These are phyloP conservation scores for Colletotrichum ledebouriae DNA, from an alignment of 2,329 filamentous ascomycete species.

Conservation along the genomic window DNA sequence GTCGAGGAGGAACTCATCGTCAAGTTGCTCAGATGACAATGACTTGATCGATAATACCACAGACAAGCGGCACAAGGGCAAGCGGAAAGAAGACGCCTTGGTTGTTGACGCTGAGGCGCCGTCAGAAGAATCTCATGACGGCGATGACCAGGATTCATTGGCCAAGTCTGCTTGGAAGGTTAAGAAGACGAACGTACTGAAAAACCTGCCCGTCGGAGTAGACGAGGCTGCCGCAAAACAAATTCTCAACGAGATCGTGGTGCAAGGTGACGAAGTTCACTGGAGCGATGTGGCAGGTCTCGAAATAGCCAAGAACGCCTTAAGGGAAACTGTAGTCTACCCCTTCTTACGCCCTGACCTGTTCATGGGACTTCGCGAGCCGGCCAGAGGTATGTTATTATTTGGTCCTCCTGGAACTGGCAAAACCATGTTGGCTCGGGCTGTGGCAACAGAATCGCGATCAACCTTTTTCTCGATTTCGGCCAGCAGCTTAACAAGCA, in stretches of 20 bases:
- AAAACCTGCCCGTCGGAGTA: constrained; percentile 83
- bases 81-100: constrained; percentile 51
- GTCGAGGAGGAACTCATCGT: constrained; percentile 11
- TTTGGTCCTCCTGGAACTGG: constrained; percentile 98
- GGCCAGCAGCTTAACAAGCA: constrained; percentile 92
- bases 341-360: constrained; percentile 95
- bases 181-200: constrained; percentile 75
- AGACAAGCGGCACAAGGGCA: constrained; percentile 43
- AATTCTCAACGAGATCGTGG: constrained; percentile 95
- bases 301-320: constrained; percentile 88
- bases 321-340: constrained; percentile 97
- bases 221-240: constrained; percentile 88
- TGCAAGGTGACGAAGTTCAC: constrained; percentile 93
- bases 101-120: constrained; percentile 62
- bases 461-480: constrained; percentile 98
- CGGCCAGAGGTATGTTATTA: constrained; percentile 92
- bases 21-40: constrained; percentile 29
- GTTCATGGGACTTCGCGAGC: constrained; percentile 95
- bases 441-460: constrained; percentile 92
- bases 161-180: constrained; percentile 70
- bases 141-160: constrained; percentile 54
- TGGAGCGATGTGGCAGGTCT: constrained; percentile 95
- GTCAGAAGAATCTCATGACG: constrained; percentile 56
- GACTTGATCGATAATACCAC: neutral
- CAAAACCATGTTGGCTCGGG: constrained; percentile 97